Base-by-base conservation (phyloP, 331 rosid species). In the Cucumis variabilis region DNA sequence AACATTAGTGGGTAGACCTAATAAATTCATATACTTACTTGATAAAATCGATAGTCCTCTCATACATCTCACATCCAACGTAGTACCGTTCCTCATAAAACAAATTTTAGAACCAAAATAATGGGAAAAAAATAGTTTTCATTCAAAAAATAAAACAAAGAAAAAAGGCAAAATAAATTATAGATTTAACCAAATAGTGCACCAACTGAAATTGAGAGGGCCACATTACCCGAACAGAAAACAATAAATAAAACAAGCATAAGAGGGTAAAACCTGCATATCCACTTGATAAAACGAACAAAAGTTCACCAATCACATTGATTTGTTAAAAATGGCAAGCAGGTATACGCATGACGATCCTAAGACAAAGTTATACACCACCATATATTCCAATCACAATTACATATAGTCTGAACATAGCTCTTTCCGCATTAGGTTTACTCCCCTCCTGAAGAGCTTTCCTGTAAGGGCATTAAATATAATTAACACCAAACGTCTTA, bases 21-120 rank as follows among this genome's bases (percentile, higher is more conserved):
- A 83, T 21, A 65, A 83, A 48, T 63, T 66, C 63, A 81, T 6
- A 21, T 30, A 60, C 89, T 80, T 97, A 97, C 99, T 92, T 95
- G 86, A 97, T 90, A 92, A 97, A 97, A 90, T 97, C 98, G 33
- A 93, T 91, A 81, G 93, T 94, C 91, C 93, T 92, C 91, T 97
- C 99, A 89, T 91, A 97, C 99, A 97, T 94, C 92, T 98, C 99
- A 16, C 96, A 94, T 17, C 99, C 99, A 86, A 95, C 96, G 90
- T 95, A 97, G 90, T 97, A 91, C 0, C 95, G 99, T 87, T 97
- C 99, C 99, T 97, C 88, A 82, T 90, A 68, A 21, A 90, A 82
- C 55, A 60, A 84, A 88, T 67, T 87, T 37, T 23, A 84, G 51
- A 50, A 60, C 48, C 48, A 44, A 8, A 44, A 44, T 8, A 44